A percentile compares a stretch with the other conserved stretches of the same genome.
Evolutionary conservation across 495 filamentous ascomycete genomes (phyloP).

Genomic region (Bacidia gigantensis): DNA sequence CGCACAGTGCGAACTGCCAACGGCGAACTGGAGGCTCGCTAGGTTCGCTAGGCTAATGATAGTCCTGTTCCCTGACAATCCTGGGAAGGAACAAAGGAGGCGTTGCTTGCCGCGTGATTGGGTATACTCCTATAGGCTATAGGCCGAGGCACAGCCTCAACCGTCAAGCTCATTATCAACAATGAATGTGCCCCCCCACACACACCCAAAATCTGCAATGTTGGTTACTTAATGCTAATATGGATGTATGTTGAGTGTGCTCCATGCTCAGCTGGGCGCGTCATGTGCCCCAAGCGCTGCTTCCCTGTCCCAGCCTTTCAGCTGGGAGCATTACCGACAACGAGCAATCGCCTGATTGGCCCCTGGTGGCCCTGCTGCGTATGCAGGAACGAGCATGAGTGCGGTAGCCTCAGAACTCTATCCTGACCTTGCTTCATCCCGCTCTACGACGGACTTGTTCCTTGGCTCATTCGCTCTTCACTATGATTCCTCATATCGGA

Average conservation of each 20-base stretch:
- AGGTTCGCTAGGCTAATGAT: too few species aligned
- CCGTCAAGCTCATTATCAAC: neutral
- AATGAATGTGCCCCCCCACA: neutral
- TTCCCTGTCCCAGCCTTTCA: neutral
- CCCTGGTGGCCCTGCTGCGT: neutral
- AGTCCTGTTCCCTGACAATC: too few species aligned
- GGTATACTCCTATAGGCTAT: too few species aligned
- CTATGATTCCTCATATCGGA: too few species aligned
- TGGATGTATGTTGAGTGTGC: neutral
- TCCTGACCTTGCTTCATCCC: neutral
- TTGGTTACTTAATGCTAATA: neutral
- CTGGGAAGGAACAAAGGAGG: too few species aligned
- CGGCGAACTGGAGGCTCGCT: too few species aligned
- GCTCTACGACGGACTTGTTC: too few species aligned
- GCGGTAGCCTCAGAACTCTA: neutral
- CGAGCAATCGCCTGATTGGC: neutral
- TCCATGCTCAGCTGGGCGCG: neutral
- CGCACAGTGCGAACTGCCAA: neutral
- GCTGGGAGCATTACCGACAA: neutral
- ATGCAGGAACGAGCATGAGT: neutral
- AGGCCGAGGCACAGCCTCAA: neutral
- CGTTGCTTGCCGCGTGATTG: neutral
- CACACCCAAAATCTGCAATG: neutral
- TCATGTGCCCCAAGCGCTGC: neutral
- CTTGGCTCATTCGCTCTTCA: too few species aligned